Conservation (phyloP, 768 basidiomycete species). For the Suillus plorans region DNA sequence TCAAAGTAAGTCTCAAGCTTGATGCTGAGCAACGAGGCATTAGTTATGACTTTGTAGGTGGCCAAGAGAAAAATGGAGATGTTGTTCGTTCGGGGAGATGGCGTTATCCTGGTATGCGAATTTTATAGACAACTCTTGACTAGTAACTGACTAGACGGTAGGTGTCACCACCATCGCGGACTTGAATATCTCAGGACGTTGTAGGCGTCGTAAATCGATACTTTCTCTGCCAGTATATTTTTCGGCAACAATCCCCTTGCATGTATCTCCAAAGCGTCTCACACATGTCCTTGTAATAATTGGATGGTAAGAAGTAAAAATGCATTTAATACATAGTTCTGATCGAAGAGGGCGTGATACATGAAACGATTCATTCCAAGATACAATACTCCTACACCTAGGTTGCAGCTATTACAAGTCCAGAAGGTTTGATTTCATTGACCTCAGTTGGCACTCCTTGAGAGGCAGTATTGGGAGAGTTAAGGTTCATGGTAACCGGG, state of each 20-base stretch:
- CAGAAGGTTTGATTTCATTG: slow-evolving; percentile 6
- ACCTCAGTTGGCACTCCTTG: neutral
- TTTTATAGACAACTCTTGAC: neutral
- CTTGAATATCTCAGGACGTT: slow-evolving; percentile 35
- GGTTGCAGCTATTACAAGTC: neutral
- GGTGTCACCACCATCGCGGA: slow-evolving; percentile 82
- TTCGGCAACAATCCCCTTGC: slow-evolving; percentile 25
- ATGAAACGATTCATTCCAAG: neutral
- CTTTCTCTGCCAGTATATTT: slow-evolving; percentile 32
- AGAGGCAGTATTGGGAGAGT: slow-evolving; percentile 1
- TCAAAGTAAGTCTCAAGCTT: slow-evolving; percentile 50
- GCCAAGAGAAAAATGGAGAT: slow-evolving; percentile 95
- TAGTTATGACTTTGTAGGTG: slow-evolving; percentile 47
- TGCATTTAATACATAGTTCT: slow-evolving; percentile 3
- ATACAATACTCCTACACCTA: slow-evolving; percentile 3
- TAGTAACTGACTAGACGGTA: slow-evolving; percentile 29
- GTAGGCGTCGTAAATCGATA: neutral
- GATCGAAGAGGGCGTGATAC: slow-evolving; percentile 4
- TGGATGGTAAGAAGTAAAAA: slow-evolving; percentile 7
- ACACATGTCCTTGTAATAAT: neutral
- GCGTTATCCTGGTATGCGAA: slow-evolving; percentile 84
- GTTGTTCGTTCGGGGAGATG: slow-evolving; percentile 97
- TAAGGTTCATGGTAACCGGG: slow-evolving; percentile 1
- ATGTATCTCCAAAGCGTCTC: slow-evolving; percentile 5
- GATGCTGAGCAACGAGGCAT: neutral